These are phyloP conservation scores for Russula vinacea DNA, from an alignment of 768 basidiomycete genomes.

Conservation along the genomic window DNA sequence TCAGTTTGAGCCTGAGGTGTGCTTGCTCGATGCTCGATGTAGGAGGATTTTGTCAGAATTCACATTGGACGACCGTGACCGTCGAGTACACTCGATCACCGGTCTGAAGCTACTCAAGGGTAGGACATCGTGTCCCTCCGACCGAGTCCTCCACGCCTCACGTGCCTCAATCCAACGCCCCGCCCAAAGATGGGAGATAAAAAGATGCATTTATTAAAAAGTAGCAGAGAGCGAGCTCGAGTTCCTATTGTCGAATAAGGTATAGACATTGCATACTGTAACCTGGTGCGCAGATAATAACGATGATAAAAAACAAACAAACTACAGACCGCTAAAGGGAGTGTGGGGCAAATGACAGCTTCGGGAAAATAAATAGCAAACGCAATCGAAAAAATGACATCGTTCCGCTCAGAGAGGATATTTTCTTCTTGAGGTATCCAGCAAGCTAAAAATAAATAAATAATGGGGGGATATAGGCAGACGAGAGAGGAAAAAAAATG, in stretches of 20 bases:
- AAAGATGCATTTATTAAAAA: background rate
- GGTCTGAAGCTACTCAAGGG: too few relatives aligned
- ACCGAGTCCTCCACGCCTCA: too few relatives aligned
- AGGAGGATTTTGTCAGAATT: too few relatives aligned
- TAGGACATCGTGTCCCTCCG: too few relatives aligned
- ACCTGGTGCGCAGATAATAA: slow-evolving; percentile 11
- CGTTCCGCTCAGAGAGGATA: background rate
- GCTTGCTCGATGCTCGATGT: too few relatives aligned
- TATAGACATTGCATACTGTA: slow-evolving; percentile 21
- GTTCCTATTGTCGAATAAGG: slow-evolving; percentile 1
- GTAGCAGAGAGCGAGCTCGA: background rate
- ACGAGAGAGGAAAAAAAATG: background rate
- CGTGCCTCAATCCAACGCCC: too few relatives aligned
- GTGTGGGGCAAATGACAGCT: background rate
- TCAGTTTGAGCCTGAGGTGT: too few relatives aligned
- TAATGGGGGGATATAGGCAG: background rate
- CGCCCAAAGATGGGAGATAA: too few relatives aligned
- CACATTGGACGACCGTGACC: too few relatives aligned
- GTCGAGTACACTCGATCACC: too few relatives aligned
- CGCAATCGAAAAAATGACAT: background rate
- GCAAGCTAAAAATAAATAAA: background rate
- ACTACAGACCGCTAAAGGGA: slow-evolving; percentile 3
- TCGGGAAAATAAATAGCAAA: background rate
- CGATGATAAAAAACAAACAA: background rate
- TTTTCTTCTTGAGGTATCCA: slow-evolving; percentile 8